phyloP scores from a whole-genome alignment of 345 rosid genomes.

The Lagerstroemia speciosa region DNA sequence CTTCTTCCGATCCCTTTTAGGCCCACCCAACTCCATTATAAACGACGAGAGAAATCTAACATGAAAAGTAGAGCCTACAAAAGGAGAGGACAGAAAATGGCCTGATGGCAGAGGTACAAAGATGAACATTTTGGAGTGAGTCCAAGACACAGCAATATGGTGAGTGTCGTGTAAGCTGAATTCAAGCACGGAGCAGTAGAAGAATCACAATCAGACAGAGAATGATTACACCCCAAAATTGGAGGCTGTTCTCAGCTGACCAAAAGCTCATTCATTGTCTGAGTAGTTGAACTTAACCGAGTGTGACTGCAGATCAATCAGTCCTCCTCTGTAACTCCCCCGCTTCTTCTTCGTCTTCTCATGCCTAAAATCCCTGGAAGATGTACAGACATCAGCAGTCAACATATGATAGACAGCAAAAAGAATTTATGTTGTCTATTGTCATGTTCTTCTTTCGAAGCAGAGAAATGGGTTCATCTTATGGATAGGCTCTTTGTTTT shows the following conservation, averaged over 20 bases:
- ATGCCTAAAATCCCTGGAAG: conserved; percentile 72
- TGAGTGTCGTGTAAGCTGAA: neutral
- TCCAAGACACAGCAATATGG: no score
- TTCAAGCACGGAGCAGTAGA: neutral
- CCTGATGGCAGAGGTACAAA: no score
- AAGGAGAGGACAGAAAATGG: no score
- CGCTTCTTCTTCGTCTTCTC: conserved; percentile 99
- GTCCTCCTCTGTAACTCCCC: conserved; percentile 89
- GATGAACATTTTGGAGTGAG: no score
- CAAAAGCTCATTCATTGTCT: conserved; percentile 45
- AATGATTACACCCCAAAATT: neutral
- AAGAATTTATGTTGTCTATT: neutral
- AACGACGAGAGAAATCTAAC: no score
- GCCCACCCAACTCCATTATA: no score
- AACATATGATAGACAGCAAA: neutral
- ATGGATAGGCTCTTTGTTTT: neutral
- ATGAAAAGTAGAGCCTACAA: no score
- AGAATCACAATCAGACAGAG: neutral
- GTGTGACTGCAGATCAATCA: conserved; percentile 68
- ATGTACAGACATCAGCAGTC: neutral
- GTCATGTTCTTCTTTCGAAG: neutral
- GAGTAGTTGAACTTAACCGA: conserved; percentile 79
- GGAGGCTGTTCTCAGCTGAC: neutral
- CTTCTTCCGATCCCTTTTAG: no score
- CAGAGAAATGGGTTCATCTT: no score